Conservation (phyloP, 148 eudicot species). For the Rhododendron kiyosumense region DNA sequence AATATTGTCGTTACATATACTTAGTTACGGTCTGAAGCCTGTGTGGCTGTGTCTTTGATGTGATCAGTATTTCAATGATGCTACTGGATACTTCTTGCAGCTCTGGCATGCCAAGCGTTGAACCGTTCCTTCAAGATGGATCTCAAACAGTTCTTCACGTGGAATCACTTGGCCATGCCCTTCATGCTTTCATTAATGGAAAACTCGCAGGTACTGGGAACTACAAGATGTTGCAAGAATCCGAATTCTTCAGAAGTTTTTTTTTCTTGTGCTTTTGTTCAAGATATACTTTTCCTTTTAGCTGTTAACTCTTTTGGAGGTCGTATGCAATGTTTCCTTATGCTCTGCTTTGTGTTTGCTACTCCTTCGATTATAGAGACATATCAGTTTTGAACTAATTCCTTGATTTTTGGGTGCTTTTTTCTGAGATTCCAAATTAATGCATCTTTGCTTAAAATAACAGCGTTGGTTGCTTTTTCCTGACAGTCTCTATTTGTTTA, state of each 20-base stretch:
- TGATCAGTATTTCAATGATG: not conserved
- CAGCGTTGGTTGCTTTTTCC: not conserved
- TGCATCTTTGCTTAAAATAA: not conserved
- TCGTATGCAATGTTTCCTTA: not conserved
- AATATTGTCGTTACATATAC: not conserved
- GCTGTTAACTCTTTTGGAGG: not conserved
- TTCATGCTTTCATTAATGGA: conserved; percentile 72
- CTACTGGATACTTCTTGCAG: conserved; percentile 31
- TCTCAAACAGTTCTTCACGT: conserved; percentile 69
- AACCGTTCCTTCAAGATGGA: conserved; percentile 61
- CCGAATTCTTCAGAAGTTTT: not conserved
- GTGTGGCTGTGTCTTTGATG: not conserved
- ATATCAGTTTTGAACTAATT: not conserved
- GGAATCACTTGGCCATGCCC: conserved; percentile 80
- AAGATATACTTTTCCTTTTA: not conserved
- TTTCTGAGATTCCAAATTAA: not conserved
- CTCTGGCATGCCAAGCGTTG: conserved; percentile 45
- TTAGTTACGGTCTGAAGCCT: not conserved
- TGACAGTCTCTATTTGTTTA: not conserved
- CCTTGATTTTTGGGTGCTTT: not conserved
- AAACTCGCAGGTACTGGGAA: conserved; percentile 57
- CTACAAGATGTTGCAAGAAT: not conserved
- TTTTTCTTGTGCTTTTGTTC: not conserved
- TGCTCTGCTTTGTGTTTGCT: not conserved
- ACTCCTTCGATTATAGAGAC: not conserved